Evolutionary conservation across 371 early-diverging fungal species (phyloP).

Genomic region (Mucor velutinosus): DNA sequence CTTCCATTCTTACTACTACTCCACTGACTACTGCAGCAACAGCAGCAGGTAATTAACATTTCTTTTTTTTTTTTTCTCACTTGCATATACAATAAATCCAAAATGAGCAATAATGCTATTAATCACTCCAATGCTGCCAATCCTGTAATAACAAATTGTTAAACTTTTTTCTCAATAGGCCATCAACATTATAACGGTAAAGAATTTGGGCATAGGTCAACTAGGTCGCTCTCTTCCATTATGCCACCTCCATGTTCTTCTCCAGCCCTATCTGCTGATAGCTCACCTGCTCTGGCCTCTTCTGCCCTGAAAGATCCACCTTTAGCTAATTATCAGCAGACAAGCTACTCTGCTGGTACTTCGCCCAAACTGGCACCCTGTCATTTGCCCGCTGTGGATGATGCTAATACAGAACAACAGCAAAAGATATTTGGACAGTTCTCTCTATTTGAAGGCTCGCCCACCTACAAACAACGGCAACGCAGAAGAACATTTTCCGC

Average conservation of each 20-base stretch:
- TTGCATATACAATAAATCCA: conserved; percentile 1
- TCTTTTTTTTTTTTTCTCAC: conserved; percentile 12
- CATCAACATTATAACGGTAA: not conserved
- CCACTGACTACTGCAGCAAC: not conserved
- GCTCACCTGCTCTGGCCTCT: not conserved
- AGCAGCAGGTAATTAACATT: conserved; percentile 22
- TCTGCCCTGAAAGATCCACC: not conserved
- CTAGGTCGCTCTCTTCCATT: conserved; percentile 13
- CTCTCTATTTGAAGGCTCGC: conserved; percentile 65
- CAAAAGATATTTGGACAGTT: conserved; percentile 56
- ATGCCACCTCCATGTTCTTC: not conserved
- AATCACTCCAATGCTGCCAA: not conserved
- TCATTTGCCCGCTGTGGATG: not conserved
- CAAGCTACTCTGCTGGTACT: conserved; percentile 13
- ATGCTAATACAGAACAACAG: conserved; percentile 14
- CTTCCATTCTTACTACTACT: not conserved
- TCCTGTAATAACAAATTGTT: not conserved
- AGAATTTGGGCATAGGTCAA: conserved; percentile 6
- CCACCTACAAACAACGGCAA: conserved; percentile 67
- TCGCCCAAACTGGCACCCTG: conserved; percentile 8
- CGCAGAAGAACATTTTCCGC: conserved; percentile 56
- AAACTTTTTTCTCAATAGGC: conserved; percentile 7
- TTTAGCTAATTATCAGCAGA: not conserved
- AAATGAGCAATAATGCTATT: not conserved
- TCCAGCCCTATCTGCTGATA: not conserved